Evolutionary conservation across 106 monocot genomes (phyloP).

Genomic region (Amphibolis antarctica): DNA sequence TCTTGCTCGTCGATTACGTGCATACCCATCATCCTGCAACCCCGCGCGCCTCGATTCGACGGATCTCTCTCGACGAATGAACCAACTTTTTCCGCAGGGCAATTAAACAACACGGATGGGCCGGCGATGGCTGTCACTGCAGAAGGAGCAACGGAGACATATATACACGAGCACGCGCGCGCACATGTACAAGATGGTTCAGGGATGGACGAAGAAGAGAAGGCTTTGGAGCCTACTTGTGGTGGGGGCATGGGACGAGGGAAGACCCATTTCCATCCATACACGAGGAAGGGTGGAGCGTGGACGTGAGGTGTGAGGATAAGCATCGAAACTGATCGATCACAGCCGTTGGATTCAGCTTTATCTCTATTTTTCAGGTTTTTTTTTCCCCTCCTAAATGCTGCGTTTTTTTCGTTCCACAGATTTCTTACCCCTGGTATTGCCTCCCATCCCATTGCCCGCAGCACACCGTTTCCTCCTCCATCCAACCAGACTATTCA

Average conservation of each 20-base stretch:
- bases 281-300: background rate
- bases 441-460: background rate
- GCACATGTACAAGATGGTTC: background rate
- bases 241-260: constrained; percentile 3
- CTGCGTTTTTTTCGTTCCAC: background rate
- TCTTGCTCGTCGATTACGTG: constrained; percentile 2
- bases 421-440: background rate
- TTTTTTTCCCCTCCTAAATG: background rate
- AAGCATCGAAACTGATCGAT: background rate
- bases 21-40: background rate
- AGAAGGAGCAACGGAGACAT: background rate
- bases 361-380: background rate
- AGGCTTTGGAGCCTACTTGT: background rate
- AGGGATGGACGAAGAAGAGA: background rate
- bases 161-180: background rate
- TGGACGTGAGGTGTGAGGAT: constrained; percentile 1
- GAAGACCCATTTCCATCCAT: background rate
- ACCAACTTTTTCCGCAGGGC: background rate
- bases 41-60: background rate
- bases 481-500: too few species aligned
- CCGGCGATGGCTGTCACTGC: background rate
- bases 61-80: background rate
- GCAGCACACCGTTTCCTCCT: too few species aligned
- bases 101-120: background rate
- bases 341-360: background rate